Conservation (phyloP, 176 grass and related monocot genomes). For the Hordeum marinum region DNA sequence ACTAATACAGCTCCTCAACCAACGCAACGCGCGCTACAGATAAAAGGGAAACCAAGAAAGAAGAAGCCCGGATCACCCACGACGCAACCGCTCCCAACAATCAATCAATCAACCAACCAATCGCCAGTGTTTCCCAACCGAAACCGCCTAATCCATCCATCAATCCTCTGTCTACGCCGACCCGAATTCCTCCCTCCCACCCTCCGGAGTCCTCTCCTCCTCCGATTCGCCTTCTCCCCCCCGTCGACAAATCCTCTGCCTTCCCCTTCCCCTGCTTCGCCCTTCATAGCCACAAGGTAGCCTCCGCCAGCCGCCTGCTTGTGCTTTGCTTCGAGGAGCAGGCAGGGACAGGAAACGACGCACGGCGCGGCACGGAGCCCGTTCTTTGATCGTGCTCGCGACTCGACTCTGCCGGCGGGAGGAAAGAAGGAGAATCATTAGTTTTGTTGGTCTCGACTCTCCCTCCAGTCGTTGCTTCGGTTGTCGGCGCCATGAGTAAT, state of each 20-base stretch:
- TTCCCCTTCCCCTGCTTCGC: background rate
- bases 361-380: background rate
- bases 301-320: background rate
- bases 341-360: constrained; percentile 1
- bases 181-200: constrained; percentile 15
- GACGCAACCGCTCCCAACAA: constrained; percentile 18
- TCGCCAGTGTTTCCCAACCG: background rate
- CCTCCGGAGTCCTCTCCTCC: background rate
- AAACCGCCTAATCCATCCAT: constrained; percentile 5
- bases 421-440: background rate
- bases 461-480: background rate
- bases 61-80: constrained; percentile 17
- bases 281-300: background rate
- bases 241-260: background rate
- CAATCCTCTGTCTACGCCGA: constrained; percentile 3
- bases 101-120: constrained; percentile 5
- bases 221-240: background rate
- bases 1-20: constrained; percentile 7
- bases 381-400: constrained; percentile 11
- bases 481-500: constrained; percentile 53
- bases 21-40: constrained; percentile 7
- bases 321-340: constrained; percentile 31
- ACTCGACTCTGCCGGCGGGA: background rate
- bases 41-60: background rate
- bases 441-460: background rate